Evolutionary conservation across 495 filamentous ascomycete genomes (phyloP).

Genomic region (Aspergillus carlsbadensis): DNA sequence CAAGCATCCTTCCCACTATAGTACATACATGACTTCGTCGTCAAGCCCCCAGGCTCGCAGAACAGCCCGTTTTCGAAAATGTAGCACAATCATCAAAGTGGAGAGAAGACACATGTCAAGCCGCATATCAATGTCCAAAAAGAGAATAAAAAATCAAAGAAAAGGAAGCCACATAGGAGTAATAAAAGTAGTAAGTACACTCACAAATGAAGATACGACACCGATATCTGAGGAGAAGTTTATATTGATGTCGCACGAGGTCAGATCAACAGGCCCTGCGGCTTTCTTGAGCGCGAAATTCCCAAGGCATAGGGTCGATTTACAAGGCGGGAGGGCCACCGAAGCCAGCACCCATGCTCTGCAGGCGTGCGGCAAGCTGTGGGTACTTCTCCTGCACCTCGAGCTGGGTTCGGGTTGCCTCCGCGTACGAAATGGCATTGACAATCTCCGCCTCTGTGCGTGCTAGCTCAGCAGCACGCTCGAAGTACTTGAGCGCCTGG

Average conservation of each 20-base stretch:
- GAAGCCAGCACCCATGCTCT: conserved; percentile 63
- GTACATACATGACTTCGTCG: conserved; percentile 16
- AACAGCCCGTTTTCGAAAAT: conserved; percentile 1
- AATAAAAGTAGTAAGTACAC: conserved; percentile 48
- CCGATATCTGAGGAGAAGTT: conserved; percentile 21
- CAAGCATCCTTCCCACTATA: conserved; percentile 15
- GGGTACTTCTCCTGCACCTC: conserved; percentile 98
- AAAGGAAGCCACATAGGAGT: conserved; percentile 27
- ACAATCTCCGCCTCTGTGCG: conserved; percentile 93
- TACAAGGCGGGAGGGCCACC: conserved; percentile 38
- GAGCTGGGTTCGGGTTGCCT: conserved; percentile 94
- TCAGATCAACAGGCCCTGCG: neutral
- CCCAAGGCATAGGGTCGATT: conserved; percentile 20
- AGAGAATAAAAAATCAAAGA: conserved; percentile 14
- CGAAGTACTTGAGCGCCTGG: conserved; percentile 94
- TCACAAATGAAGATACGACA: conserved; percentile 25
- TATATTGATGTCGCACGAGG: conserved; percentile 15
- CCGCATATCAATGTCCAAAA: conserved; percentile 21
- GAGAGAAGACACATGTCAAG: conserved; percentile 7
- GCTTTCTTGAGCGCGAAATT: conserved; percentile 6
- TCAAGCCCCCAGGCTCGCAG: neutral
- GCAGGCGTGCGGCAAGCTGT: conserved; percentile 80
- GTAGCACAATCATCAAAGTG: conserved; percentile 13
- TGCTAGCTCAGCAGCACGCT: conserved; percentile 92
- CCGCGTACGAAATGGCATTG: conserved; percentile 95